phyloP scores from a whole-genome alignment of 164 flowering plant genomes.

The Tetracentron sinense region DNA sequence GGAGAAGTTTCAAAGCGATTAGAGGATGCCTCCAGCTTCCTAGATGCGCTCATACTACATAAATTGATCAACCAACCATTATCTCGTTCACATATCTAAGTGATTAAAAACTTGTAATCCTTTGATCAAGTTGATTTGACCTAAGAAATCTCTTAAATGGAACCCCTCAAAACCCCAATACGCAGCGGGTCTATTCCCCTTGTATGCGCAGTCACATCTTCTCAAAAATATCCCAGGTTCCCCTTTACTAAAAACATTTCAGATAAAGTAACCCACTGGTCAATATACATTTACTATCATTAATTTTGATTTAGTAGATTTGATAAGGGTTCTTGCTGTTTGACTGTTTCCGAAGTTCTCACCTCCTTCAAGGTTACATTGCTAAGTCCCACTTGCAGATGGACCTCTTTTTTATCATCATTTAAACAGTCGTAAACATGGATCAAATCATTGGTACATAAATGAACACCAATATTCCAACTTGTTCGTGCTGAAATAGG shows the following conservation, averaged over 20 bases:
- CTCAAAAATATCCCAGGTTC: neutral
- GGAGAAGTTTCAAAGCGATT: no score
- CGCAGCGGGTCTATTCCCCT: no score
- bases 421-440: neutral
- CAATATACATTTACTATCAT: neutral
- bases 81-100: no score
- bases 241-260: neutral
- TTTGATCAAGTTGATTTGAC: no score
- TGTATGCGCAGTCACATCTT: neutral
- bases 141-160: no score
- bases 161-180: no score
- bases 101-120: no score
- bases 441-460: neutral
- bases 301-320: neutral
- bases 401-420: neutral
- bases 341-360: neutral
- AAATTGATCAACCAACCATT: no score
- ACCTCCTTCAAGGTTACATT: neutral
- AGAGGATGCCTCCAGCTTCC: neutral
- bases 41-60: no score
- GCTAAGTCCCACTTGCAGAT: neutral
- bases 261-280: neutral
- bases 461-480: neutral
- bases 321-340: no score
- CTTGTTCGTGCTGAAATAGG: neutral